Evolutionary conservation across 805 yeast species (phyloP).

Genomic region (Myxozyma kluyveri): DNA sequence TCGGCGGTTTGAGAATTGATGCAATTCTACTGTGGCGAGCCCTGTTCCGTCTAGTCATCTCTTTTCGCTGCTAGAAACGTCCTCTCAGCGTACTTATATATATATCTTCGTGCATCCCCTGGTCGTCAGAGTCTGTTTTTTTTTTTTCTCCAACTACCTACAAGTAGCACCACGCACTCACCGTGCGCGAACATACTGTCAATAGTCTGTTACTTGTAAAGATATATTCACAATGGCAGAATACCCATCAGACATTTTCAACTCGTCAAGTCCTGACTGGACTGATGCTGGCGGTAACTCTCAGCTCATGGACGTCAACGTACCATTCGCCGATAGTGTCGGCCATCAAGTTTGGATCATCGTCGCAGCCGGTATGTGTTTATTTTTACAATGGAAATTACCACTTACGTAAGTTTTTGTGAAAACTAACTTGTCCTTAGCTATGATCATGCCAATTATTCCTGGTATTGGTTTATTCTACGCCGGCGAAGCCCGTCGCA

Average conservation of each 20-base stretch:
- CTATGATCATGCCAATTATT: slow-evolving; percentile 88
- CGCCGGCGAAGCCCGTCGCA: slow-evolving; percentile 90
- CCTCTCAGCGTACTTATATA: no score
- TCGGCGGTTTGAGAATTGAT: no score
- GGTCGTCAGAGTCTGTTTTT: no score
- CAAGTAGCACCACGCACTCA: no score
- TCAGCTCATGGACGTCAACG: slow-evolving; percentile 59
- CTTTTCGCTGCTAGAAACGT: no score
- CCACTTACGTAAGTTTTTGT: not conserved
- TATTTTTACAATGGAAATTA: not conserved
- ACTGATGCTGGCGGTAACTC: slow-evolving; percentile 61
- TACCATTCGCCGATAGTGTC: slow-evolving; percentile 52
- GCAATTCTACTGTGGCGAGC: no score
- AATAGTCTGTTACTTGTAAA: no score
- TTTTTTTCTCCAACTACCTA: no score
- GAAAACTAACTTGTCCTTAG: slow-evolving; percentile 1
- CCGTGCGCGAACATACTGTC: no score
- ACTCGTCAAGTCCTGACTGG: slow-evolving; percentile 21
- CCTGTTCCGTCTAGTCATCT: no score
- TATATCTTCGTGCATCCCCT: no score
- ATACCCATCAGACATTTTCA: slow-evolving; percentile 20
- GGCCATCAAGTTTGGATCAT: slow-evolving; percentile 77
- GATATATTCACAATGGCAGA: slow-evolving; percentile 17
- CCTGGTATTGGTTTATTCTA: slow-evolving; percentile 94
- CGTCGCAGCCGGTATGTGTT: slow-evolving; percentile 35